Evolutionary conservation across 441 rosid genomes (phyloP).

Genomic region (Daphne laureola): DNA sequence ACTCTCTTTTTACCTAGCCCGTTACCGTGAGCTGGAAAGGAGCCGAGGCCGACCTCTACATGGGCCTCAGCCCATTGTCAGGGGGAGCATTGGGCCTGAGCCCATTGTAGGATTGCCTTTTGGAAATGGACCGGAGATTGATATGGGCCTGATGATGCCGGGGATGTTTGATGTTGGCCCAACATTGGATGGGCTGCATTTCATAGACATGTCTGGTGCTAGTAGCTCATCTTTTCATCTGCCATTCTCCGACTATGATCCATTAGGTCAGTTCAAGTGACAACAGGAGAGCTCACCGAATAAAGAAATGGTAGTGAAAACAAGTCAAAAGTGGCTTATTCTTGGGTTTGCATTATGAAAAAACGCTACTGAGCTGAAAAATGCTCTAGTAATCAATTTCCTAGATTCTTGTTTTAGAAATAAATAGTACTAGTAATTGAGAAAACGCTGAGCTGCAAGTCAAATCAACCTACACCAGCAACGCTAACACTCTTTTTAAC

Average conservation of each 20-base stretch:
- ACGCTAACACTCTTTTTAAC: too few relatives aligned
- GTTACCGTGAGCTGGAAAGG: conserved; percentile 50
- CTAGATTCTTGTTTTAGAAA: too few relatives aligned
- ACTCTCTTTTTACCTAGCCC: conserved; percentile 35
- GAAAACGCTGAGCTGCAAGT: too few relatives aligned
- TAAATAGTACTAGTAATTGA: too few relatives aligned
- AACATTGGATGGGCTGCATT: conserved; percentile 13
- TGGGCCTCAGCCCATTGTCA: conserved; percentile 24
- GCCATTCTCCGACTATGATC: conserved; percentile 17
- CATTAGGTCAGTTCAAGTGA: conserved; percentile 28
- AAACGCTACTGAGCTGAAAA: too few relatives aligned
- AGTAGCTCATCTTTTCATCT: conserved; percentile 12
- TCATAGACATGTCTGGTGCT: background rate
- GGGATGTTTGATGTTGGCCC: conserved; percentile 9
- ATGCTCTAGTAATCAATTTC: too few relatives aligned
- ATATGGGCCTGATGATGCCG: conserved; percentile 13
- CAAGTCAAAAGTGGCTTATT: too few relatives aligned
- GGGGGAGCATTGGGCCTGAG: conserved; percentile 18
- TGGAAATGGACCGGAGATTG: conserved; percentile 8
- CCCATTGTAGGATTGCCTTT: background rate
- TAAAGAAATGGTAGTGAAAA: too few relatives aligned
- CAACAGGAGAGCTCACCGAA: too few relatives aligned
- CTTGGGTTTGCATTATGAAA: too few relatives aligned
- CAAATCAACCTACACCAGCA: too few relatives aligned
- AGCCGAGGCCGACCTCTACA: conserved; percentile 26